Base-by-base conservation (phyloP, 1,139 yeast species). In the Petasospora fabianii region DNA sequence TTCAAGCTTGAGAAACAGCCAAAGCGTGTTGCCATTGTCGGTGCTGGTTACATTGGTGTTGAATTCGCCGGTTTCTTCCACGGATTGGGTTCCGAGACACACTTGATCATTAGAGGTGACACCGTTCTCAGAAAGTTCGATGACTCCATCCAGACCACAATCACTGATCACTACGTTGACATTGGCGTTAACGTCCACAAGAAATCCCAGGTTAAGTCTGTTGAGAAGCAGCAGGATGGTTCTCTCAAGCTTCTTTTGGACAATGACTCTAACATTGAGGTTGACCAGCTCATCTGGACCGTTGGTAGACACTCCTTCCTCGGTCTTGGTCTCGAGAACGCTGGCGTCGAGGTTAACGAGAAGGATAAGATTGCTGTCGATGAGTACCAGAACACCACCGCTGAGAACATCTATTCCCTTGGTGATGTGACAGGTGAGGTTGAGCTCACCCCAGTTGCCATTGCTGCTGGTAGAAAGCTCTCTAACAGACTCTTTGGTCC, bases 21-120 rank as follows among this genome's bases (percentile, higher is more conserved):
- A 35, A 82, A 86, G 64, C 73, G 80, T 38, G 98, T 92, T 21
- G 97, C 95, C 2, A 73, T 94, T 48, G 96, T 92, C 13, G 99
- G 99, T 52, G 97, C 97, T 28, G 99, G 99, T 34, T 92, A 92
- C 68, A 92, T 92, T 61, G 97, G 96, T 42, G 84, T 88, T 34
- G 99, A 92, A 66, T 75, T 92, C 41, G 84, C 97, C 5, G 98
- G 98, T 48, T 87, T 92, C 33, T 92, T 92, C 77, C 73, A 83
- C 49, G 87, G 88, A 24, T 72, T 92, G 46, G 96, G 95, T 12
- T 62, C 90, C n/a, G 87, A 92, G 53, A 83, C 96, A 35, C 90
- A 85, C 60, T 64, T 92, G 62, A 76, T 90, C 46, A 84, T 92
- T 47, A 80, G 99, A 66, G 95, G 95, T 52, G 92, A 88, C 46